phyloP scores from a whole-genome alignment of 2,329 filamentous ascomycete species.

The Aspergillus versicolor region DNA sequence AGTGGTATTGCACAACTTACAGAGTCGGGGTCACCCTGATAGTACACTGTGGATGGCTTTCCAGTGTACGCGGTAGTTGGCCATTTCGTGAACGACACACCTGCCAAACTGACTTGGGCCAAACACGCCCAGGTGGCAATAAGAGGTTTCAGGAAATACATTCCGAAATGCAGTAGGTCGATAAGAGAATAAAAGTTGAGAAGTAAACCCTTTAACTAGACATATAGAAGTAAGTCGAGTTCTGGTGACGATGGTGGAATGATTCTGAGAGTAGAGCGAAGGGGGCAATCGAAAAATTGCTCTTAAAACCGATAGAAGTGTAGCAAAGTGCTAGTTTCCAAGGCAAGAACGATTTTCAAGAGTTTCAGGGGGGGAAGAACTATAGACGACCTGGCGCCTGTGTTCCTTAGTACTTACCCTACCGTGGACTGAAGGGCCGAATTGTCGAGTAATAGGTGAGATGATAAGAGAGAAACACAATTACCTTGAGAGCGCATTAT shows the following conservation, averaged over 20 bases:
- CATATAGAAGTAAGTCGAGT: background rate
- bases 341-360: background rate
- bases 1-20: constrained; percentile 21
- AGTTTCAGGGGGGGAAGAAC: background rate
- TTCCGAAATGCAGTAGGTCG: constrained; percentile 30
- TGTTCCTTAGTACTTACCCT: background rate
- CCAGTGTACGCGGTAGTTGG: constrained; percentile 51
- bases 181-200: background rate
- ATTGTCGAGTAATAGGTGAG: background rate
- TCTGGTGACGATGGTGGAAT: background rate
- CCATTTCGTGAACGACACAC: constrained; percentile 53
- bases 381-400: background rate
- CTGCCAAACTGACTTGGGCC: constrained; percentile 47
- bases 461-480: background rate
- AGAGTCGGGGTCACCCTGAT: constrained; percentile 43
- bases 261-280: background rate
- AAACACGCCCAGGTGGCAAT: constrained; percentile 46
- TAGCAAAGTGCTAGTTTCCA: background rate
- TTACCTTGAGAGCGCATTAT: background rate
- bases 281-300: background rate
- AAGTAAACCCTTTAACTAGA: background rate
- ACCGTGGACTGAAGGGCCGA: background rate
- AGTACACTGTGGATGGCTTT: constrained; percentile 49
- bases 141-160: constrained; percentile 53
- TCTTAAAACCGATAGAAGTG: background rate